Conservation (phyloP, 148 eudicot genomes). For the Arbutus unedo region DNA sequence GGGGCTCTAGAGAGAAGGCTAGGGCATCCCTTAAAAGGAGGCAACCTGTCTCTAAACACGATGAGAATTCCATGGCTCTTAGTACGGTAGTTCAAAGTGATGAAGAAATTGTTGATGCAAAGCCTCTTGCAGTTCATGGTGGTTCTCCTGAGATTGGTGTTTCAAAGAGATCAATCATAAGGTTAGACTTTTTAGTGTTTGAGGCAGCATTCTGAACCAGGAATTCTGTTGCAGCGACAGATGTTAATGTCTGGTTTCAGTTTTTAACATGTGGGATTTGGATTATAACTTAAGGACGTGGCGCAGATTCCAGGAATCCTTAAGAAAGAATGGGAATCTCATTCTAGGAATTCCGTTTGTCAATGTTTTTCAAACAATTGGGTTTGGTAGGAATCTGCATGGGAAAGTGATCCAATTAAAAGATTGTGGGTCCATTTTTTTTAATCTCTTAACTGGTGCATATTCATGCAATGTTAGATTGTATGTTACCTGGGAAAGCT, state of each 20-base stretch:
- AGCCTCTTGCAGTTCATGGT: conserved; percentile 42
- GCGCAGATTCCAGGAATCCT: not conserved
- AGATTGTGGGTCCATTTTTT: not conserved
- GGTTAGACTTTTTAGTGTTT: conserved; percentile 43
- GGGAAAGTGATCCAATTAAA: not conserved
- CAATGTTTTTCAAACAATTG: not conserved
- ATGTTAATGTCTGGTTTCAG: not conserved
- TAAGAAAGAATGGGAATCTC: not conserved
- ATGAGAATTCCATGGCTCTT: conserved; percentile 52
- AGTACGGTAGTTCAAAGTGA: conserved; percentile 52
- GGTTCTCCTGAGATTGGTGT: conserved; percentile 53
- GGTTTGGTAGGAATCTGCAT: not conserved
- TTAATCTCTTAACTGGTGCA: not conserved
- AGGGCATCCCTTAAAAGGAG: conserved; percentile 68
- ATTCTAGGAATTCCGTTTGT: not conserved
- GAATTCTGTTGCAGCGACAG: not conserved
- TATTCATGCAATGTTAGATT: not conserved
- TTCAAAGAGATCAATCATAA: conserved; percentile 79
- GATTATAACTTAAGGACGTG: not conserved
- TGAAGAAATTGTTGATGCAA: conserved; percentile 59
- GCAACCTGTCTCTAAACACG: conserved; percentile 49
- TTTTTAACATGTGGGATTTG: too few relatives aligned
- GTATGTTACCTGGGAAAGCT: too few relatives aligned
- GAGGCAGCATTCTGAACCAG: not conserved
- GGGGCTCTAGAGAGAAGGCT: conserved; percentile 80